Percentiles rank a stretch among this genome's conserved stretches.
Conservation (phyloP, 192 early-diverging fungal genomes). For the Mortierella antarctica region DNA sequence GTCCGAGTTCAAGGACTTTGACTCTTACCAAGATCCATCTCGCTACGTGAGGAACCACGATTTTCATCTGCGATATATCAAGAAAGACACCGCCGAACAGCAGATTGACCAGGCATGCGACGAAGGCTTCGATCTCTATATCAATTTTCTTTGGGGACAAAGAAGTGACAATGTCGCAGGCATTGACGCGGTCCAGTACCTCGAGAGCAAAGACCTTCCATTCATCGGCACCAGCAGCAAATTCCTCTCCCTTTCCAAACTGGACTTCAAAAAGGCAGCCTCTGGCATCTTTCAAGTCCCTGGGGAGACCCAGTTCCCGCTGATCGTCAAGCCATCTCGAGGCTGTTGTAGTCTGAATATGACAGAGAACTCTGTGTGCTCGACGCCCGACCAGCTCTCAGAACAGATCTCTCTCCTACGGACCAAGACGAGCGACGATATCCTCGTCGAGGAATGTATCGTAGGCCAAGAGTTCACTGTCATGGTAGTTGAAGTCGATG, state of each 20-base stretch:
- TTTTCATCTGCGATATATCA: constrained; percentile 13
- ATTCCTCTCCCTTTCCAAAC: constrained; percentile 18
- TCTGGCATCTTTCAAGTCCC: constrained; percentile 15
- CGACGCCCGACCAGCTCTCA: constrained; percentile 11
- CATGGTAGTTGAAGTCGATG: constrained; percentile 20
- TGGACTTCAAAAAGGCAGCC: constrained; percentile 19
- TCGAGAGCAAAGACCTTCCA: constrained; percentile 23
- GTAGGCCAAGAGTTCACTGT: constrained; percentile 17
- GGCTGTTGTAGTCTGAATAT: constrained; percentile 13
- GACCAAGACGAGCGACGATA: constrained; percentile 7
- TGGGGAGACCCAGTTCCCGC: constrained; percentile 22
- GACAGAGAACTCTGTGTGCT: constrained; percentile 22
- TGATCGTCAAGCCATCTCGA: constrained; percentile 16
- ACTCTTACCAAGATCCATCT: constrained; percentile 15
- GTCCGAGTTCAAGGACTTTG: constrained; percentile 16
- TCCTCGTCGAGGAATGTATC: constrained; percentile 21
- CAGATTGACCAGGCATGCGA: constrained; percentile 12
- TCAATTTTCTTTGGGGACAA: constrained; percentile 19
- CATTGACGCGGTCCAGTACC: constrained; percentile 16
- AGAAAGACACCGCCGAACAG: constrained; percentile 14
- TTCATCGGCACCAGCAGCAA: constrained; percentile 26
- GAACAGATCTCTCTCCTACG: constrained; percentile 10
- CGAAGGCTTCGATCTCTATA: constrained; percentile 20
- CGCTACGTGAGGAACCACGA: constrained; percentile 16
- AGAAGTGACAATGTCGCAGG: constrained; percentile 14